Percentiles rank a stretch among this genome's conserved stretches.
phyloP scores from a whole-genome alignment of 2,329 filamentous ascomycete species.

The Phyllosticta paracitricarpa region DNA sequence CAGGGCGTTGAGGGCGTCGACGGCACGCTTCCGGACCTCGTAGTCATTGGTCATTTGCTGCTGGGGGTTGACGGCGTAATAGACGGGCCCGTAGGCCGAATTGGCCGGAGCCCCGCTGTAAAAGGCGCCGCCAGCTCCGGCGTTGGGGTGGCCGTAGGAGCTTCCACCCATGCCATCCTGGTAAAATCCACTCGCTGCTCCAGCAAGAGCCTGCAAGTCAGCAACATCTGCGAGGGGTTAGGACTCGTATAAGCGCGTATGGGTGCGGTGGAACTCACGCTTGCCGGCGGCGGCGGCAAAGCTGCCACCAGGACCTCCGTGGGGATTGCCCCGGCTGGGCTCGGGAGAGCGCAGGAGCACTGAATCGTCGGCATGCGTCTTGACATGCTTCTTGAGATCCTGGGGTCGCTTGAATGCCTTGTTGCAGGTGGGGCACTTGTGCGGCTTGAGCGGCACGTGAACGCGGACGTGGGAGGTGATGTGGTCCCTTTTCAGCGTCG shows the following conservation, averaged over 20 bases:
- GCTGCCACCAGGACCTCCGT: slow-evolving; percentile 22
- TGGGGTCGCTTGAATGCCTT: slow-evolving; percentile 99
- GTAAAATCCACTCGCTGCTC: slow-evolving; percentile 41
- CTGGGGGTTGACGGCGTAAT: slow-evolving; percentile 61
- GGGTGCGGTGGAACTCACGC: slow-evolving; percentile 22
- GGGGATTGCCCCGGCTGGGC: slow-evolving; percentile 38
- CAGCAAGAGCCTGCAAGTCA: slow-evolving; percentile 40
- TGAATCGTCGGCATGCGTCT: slow-evolving; percentile 95
- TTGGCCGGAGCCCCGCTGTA: slow-evolving; percentile 46
- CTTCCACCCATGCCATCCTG: slow-evolving; percentile 30
- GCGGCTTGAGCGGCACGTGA: slow-evolving; percentile 96
- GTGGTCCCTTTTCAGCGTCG: slow-evolving; percentile 96
- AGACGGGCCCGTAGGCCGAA: slow-evolving; percentile 57
- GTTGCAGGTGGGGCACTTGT: slow-evolving; percentile 97
- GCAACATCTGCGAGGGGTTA: slow-evolving; percentile 31
- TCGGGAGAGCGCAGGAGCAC: slow-evolving; percentile 59
- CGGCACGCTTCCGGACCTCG: slow-evolving; percentile 63
- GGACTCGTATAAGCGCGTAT: slow-evolving; percentile 18
- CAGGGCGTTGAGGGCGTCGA: slow-evolving; percentile 56
- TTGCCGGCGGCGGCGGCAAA: slow-evolving; percentile 29
- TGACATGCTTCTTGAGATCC: slow-evolving; percentile 98
- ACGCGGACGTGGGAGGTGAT: slow-evolving; percentile 98
- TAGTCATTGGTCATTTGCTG: slow-evolving; percentile 59
- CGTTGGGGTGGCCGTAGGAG: slow-evolving; percentile 41
- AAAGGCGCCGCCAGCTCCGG: slow-evolving; percentile 36